phyloP scores from a whole-genome alignment of 495 filamentous ascomycete genomes.

The Hypoxylon intermedium region DNA sequence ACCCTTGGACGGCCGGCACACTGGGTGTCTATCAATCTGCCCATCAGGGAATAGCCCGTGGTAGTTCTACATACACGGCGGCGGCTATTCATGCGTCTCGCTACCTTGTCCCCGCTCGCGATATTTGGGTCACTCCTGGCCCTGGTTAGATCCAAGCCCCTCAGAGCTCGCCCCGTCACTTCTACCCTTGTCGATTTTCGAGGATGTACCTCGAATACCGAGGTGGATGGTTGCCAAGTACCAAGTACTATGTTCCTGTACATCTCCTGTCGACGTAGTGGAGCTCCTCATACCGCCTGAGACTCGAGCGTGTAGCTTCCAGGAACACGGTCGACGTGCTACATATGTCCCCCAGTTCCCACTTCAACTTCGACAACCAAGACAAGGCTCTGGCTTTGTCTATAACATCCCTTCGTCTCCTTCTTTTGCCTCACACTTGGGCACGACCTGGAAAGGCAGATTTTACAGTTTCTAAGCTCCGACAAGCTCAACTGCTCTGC shows the following conservation, averaged over 20 bases:
- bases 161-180: slow-evolving; percentile 22
- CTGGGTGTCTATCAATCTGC: slow-evolving; percentile 31
- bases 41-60: slow-evolving; percentile 21
- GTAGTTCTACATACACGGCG: slow-evolving; percentile 17
- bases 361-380: slow-evolving; percentile 28
- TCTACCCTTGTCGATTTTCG: slow-evolving; percentile 25
- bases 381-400: slow-evolving; percentile 38
- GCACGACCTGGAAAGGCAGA: slow-evolving; percentile 39
- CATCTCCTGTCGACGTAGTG: slow-evolving; percentile 29
- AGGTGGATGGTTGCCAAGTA: slow-evolving; percentile 26
- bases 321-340: slow-evolving; percentile 34
- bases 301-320: slow-evolving; percentile 33
- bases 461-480: slow-evolving; percentile 23
- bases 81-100: slow-evolving; percentile 37
- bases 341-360: slow-evolving; percentile 33
- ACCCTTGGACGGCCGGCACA: slow-evolving; percentile 21
- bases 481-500: slow-evolving; percentile 12
- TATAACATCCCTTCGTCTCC: slow-evolving; percentile 42
- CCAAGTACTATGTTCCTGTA: slow-evolving; percentile 32
- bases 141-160: slow-evolving; percentile 34
- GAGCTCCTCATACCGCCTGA: slow-evolving; percentile 32
- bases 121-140: slow-evolving; percentile 31
- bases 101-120: slow-evolving; percentile 26
- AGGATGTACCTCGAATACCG: slow-evolving; percentile 34
- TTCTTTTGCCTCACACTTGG: slow-evolving; percentile 34